Base-by-base conservation (phyloP, 2,329 filamentous ascomycete species). In the Penicillium expansum region DNA sequence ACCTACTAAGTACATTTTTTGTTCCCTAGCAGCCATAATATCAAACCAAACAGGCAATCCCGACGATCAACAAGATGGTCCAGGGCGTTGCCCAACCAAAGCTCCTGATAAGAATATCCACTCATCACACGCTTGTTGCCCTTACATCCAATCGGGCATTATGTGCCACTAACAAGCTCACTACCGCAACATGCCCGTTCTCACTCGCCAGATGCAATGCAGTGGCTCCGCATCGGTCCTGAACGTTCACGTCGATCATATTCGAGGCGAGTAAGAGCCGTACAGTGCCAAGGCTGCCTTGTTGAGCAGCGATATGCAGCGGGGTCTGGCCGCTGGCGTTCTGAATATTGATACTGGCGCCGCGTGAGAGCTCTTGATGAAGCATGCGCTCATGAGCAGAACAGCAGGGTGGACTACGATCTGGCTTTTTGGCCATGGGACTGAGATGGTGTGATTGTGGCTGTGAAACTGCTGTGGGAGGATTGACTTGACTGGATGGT, bases 381-480 rank as follows among this genome's bases (percentile, higher is more conserved):
- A 49, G 32, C 20, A 49, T 49, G 27, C 47, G 47, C 18, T 49
- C 47, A 49, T 49, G 47, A 49, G 47, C 47, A 37, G 47, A 32
- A 38, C 47, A 27, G 44, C 44, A 47, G 20, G 44, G 32, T 24
- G 44, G 20, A 47, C 32, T 32, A 32, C 27, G 44, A 18, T 32
- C 44, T 18, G 44, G 44, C 44, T 32, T 29, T n/a, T 20, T 47
- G 22, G 44, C 6, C 33, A 32, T 47, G n/a, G 44, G 24, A 30
- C 44, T 29, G 44, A 20, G 18, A 47, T 32, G 22, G 44, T 47
- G 47, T 37, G 33, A 14, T 27, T 49, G 47, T 37, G 47, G 47
- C 27, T 35, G 47, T 27, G 33, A 38, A 24, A n/a, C 35, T 32
- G 47, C 22, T 37, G 47, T 24, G 27, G 47, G 47, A 49, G 47